These are phyloP conservation scores for Paramecium sexaurelia DNA, from an alignment of 73 alveolate species.

Conservation along the genomic window DNA sequence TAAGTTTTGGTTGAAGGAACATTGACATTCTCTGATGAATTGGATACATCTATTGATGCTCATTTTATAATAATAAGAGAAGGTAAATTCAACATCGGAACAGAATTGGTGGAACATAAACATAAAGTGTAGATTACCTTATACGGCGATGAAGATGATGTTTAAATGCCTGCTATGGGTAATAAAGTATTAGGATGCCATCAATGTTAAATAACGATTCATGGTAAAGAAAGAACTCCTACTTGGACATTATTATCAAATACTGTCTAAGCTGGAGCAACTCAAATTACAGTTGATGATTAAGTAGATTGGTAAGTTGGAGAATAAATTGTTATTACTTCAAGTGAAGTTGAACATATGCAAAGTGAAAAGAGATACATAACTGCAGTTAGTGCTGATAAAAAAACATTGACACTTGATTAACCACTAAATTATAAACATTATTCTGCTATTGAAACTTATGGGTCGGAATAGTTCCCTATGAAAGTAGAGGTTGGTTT, in stretches of 20 bases:
- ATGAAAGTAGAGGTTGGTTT: slow-evolving; percentile 92
- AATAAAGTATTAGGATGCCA: slow-evolving; percentile 81
- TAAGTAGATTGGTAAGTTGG: slow-evolving; percentile 81
- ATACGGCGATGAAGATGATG: slow-evolving; percentile 71
- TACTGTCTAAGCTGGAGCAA: slow-evolving; percentile 73
- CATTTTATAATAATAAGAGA: slow-evolving; percentile 76
- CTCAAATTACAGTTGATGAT: slow-evolving; percentile 68
- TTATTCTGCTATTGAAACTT: slow-evolving; percentile 49
- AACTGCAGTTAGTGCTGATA: slow-evolving; percentile 37
- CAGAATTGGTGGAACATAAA: slow-evolving; percentile 77
- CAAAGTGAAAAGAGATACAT: slow-evolving; percentile 81
- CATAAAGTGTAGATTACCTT: slow-evolving; percentile 75
- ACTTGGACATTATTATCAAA: slow-evolving; percentile 83
- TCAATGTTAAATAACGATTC: slow-evolving; percentile 80
- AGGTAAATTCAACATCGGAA: slow-evolving; percentile 83
- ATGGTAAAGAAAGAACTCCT: slow-evolving; percentile 76
- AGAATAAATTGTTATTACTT: slow-evolving; percentile 82
- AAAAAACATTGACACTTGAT: slow-evolving; percentile 7
- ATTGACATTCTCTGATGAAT: slow-evolving; percentile 73
- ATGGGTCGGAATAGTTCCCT: slow-evolving; percentile 61
- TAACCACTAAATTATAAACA: slow-evolving; percentile 46
- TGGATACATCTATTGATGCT: slow-evolving; percentile 80
- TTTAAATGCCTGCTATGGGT: slow-evolving; percentile 84
- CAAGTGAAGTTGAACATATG: slow-evolving; percentile 73
- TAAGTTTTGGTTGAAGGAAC: slow-evolving; percentile 83